Evolutionary conservation across 2,329 filamentous ascomycete genomes (phyloP).

Genomic region (Pseudogymnoascus sp.): DNA sequence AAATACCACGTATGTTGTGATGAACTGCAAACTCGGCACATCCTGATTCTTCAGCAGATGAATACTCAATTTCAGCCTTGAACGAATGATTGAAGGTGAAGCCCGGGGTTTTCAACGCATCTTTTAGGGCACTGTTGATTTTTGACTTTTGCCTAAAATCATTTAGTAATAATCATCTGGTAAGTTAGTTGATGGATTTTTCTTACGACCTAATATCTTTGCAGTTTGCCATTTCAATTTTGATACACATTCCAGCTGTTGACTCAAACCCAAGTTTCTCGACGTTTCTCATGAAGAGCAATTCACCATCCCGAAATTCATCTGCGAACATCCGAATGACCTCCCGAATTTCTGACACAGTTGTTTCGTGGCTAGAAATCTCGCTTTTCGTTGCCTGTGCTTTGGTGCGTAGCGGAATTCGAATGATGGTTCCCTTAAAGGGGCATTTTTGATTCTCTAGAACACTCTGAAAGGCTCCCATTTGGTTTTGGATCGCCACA

Average conservation of each 20-base stretch:
- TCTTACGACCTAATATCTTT: conserved; percentile 15
- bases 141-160: not conserved
- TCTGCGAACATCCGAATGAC: not conserved
- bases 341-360: not conserved
- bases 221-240: conserved; percentile 14
- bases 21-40: conserved; percentile 16
- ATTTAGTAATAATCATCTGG: not conserved
- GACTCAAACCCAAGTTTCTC: conserved; percentile 18
- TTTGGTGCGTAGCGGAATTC: conserved; percentile 27
- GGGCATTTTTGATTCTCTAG: conserved; percentile 14
- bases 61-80: conserved; percentile 10
- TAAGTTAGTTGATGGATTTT: not conserved
- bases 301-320: conserved; percentile 16
- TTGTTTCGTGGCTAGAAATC: not conserved
- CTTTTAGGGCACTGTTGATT: not conserved
- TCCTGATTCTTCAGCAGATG: not conserved
- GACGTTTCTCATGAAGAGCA: conserved; percentile 28
- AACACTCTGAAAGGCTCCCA: conserved; percentile 25
- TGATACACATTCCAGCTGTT: conserved; percentile 8
- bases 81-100: conserved; percentile 19
- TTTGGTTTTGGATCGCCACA: conserved; percentile 23
- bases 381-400: conserved; percentile 14
- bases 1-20: conserved; percentile 22
- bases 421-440: conserved; percentile 28
- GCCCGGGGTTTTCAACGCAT: not conserved